phyloP scores from a whole-genome alignment of 1,284 basidiomycete genomes.

The Fomes fomentarius region DNA sequence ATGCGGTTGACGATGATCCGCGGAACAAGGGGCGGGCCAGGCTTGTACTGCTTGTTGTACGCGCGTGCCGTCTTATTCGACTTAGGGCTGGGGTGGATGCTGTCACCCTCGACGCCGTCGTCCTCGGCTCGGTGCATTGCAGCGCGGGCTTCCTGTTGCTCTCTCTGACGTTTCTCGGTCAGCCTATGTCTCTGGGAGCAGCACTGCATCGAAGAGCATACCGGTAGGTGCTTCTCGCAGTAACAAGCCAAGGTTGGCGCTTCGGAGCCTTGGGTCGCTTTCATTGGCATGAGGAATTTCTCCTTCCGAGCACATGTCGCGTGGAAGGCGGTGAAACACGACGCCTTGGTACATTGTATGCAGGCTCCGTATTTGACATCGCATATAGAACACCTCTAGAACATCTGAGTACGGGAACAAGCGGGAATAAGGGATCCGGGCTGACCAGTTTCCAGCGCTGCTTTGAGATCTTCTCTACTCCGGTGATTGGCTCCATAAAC shows the following conservation, averaged over 20 bases:
- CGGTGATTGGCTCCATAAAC: slow-evolving; percentile 98
- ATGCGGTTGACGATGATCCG: slow-evolving; percentile 78
- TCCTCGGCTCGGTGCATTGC: slow-evolving; percentile 57
- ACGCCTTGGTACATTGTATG: slow-evolving; percentile 93
- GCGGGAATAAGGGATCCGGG: slow-evolving; percentile 12
- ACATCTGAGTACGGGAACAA: slow-evolving; percentile 2
- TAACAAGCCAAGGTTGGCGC: slow-evolving; percentile 74
- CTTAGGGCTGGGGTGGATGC: slow-evolving; percentile 39
- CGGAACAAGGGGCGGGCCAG: slow-evolving; percentile 78
- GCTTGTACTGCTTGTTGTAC: slow-evolving; percentile 80
- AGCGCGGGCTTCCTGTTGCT: slow-evolving; percentile 63
- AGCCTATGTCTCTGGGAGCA: not conserved
- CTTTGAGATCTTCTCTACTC: slow-evolving; percentile 88
- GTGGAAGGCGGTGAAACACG: slow-evolving; percentile 95
- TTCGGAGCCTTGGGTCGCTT: slow-evolving; percentile 75
- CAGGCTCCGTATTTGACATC: slow-evolving; percentile 86
- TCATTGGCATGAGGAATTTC: slow-evolving; percentile 87
- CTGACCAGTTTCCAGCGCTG: slow-evolving; percentile 92
- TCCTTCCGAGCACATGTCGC: slow-evolving; percentile 91
- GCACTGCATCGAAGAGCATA: slow-evolving; percentile 37
- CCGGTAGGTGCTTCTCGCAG: slow-evolving; percentile 90
- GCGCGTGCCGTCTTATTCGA: slow-evolving; percentile 75
- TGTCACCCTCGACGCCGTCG: slow-evolving; percentile 40
- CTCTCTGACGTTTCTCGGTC: slow-evolving; percentile 48
- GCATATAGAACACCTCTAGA: slow-evolving; percentile 86